Base-by-base conservation (phyloP, 805 yeast genomes). In the Saccharomycopsis babjevae region DNA sequence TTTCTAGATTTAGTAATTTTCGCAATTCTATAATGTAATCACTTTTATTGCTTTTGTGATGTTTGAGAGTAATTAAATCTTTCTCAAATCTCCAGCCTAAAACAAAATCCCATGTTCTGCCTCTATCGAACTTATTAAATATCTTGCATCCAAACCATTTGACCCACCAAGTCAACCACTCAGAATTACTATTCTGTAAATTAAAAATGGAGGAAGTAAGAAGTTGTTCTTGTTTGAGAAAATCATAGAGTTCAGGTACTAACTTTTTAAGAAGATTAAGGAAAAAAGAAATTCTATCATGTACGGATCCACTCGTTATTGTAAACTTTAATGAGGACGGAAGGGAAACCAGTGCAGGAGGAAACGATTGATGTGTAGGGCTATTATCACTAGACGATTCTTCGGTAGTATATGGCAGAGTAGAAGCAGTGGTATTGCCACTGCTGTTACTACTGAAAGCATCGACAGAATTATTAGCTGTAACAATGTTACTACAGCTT, bases 131-230 rank as follows among this genome's bases (percentile, higher is more conserved):
- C 64, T 87, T 80, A 54, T 91, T 85, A 81, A 96, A 83, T 6
- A 86, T 90, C 72, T 88, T 88, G 15, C 94, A 82, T 22, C 97
- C 97, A 68, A 89, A 82, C 79, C 88, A 92, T 69, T 90, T 89
- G 65, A 92, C 76, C 97, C 97, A 92, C 96, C 97, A 92, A 46
- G 89, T 79, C 30, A 91, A 76, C 97, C 97, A 92, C 69, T 86
- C 91, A 66, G 89, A 94, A 64, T 87, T 90, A 62, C 82, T 77
- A 52, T 79, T 77, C 18, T 74, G 63, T 4, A 62, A 56, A 50
- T 54, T 60, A 22, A 52, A 67, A 22, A 46, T 46, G 60, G 76
- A 77, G 50, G 82, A 79, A 65, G 83, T 83, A 55, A 88, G 72
- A 30, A 88, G 80, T 62, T 87, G 91, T 67, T 92, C 97, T 68